Evolutionary conservation across 1,284 basidiomycete species (phyloP).

Genomic region (Ganoderma meredithae): DNA sequence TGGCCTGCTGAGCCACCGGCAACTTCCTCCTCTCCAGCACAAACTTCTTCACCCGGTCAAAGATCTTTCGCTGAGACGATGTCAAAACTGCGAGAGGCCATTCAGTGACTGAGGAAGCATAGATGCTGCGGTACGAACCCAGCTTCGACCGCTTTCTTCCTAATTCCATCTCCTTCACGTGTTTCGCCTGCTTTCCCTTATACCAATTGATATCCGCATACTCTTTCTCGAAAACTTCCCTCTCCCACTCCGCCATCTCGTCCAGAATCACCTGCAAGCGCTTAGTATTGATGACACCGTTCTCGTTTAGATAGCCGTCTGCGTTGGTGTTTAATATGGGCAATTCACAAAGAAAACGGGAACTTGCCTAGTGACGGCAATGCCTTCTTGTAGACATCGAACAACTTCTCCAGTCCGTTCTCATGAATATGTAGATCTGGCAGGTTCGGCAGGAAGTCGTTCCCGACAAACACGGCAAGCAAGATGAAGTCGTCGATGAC

Average conservation of each 20-base stretch:
- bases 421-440: slow-evolving; percentile 98
- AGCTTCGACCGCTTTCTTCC: slow-evolving; percentile 57
- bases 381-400: slow-evolving; percentile 94
- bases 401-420: slow-evolving; percentile 92
- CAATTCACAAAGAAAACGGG: not conserved
- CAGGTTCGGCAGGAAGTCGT: slow-evolving; percentile 96
- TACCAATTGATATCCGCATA: slow-evolving; percentile 90
- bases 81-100: slow-evolving; percentile 64
- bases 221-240: slow-evolving; percentile 90
- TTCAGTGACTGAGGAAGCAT: slow-evolving; percentile 1
- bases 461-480: slow-evolving; percentile 95
- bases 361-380: slow-evolving; percentile 79
- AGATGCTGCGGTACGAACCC: slow-evolving; percentile 47
- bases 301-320: slow-evolving; percentile 96
- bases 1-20: slow-evolving; percentile 44
- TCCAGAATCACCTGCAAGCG: slow-evolving; percentile 89
- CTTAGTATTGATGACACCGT: slow-evolving; percentile 82
- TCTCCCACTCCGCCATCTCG: slow-evolving; percentile 89
- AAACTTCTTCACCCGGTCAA: slow-evolving; percentile 80
- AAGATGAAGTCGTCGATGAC: slow-evolving; percentile 99
- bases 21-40: slow-evolving; percentile 62
- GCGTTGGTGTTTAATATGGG: not conserved
- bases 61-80: slow-evolving; percentile 75
- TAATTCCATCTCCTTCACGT: slow-evolving; percentile 65
- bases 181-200: slow-evolving; percentile 86